Base-by-base conservation (phyloP, 129 eudicot species). In the Apium graveolens region DNA sequence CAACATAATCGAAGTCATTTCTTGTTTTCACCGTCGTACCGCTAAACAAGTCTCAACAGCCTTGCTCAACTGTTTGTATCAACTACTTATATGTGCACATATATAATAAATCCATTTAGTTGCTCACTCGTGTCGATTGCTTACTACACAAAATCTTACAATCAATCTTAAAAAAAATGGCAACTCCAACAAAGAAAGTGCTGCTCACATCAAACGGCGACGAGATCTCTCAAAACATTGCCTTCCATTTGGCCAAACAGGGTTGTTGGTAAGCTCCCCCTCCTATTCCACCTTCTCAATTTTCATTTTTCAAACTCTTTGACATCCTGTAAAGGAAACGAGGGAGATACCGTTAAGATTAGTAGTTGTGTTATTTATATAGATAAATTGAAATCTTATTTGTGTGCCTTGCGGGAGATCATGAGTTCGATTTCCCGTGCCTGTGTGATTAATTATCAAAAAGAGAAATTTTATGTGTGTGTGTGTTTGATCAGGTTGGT, bases 131-230 rank as follows among this genome's bases (percentile, higher is more conserved):
- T 62, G 13, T 62, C 17, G 69, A 62, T n/a, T 26, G 31, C 68
- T n/a, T 26, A n/a, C 5, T 10, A 7, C 6, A 29, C 14, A 21
- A 60, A n/a, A n/a, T 24, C 31, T 60, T 57, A 11, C 66, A 21
- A 0, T 26, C 0, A 62, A 11, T 62, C 69, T 62, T 10, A 11
- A 62, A 62, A 62, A 62, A 31, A 5, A 84, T 84, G 90, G 86
- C 70, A 66, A 84, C 78, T 44, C 78, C 88, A 45, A 71, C 88
- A 29, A 92, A 92, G 85, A 92, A 85, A 44, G 93, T 94, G 9
- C 80, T 94, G 80, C 86, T 94, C 53, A 91, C 98, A 41, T 84
- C 89, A 73, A 85, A 84, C 68, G 98, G 91, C 75, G 96, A 91
- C 48, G 89, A 85, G 32, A 80, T 94, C 62, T 94, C 97, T 48